These are phyloP conservation scores for Trametes elegans DNA, from an alignment of 768 basidiomycete genomes.

Conservation along the genomic window DNA sequence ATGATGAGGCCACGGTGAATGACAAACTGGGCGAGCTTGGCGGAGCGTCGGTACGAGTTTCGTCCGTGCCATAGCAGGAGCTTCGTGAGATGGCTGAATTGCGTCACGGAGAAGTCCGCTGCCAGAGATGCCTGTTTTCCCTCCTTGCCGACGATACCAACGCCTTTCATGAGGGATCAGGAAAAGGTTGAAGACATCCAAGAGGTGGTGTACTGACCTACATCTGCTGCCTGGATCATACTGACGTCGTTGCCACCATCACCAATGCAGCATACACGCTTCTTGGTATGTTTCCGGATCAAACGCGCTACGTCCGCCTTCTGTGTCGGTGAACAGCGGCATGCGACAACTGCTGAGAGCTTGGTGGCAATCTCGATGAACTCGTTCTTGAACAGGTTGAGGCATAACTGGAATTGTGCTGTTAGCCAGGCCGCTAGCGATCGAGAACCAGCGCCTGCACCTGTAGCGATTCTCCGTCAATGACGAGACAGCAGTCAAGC, in stretches of 20 bases:
- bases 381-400: conserved; percentile 87
- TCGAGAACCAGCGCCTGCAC: conserved; percentile 37
- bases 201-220: conserved; percentile 59
- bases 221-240: conserved; percentile 99
- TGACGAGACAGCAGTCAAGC: conserved; percentile 95
- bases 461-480: conserved; percentile 96
- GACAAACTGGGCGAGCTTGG: conserved; percentile 97
- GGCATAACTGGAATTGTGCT: conserved; percentile 71
- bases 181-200: background rate
- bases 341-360: conserved; percentile 93
- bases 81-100: conserved; percentile 95
- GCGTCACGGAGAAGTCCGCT: conserved; percentile 96
- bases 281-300: conserved; percentile 87
- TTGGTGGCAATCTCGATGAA: conserved; percentile 97
- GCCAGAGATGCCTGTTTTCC: conserved; percentile 99
- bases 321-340: conserved; percentile 97
- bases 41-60: conserved; percentile 96
- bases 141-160: conserved; percentile 99
- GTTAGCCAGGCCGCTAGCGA: background rate
- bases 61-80: conserved; percentile 98
- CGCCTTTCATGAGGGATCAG: conserved; percentile 46
- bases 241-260: conserved; percentile 99
- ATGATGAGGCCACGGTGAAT: conserved; percentile 97
- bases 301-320: conserved; percentile 97
- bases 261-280: conserved; percentile 97